Percentiles rank a stretch among this genome's conserved stretches.
Evolutionary conservation across 2,329 filamentous ascomycete genomes (phyloP).

Genomic region (Penicillium sp.): DNA sequence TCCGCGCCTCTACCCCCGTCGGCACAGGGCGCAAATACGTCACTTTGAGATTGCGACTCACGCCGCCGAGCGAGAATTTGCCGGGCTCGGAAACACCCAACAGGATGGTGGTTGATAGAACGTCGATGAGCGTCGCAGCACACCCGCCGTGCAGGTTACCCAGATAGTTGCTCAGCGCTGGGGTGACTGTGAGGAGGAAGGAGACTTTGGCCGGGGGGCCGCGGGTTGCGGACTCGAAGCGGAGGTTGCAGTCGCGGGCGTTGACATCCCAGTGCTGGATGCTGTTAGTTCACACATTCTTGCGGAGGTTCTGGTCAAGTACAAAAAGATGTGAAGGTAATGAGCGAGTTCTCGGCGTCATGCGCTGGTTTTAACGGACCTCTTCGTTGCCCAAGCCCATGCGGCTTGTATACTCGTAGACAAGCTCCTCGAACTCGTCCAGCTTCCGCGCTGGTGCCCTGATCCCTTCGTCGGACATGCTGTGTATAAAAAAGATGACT

Average conservation of each 20-base stretch:
- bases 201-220: slow-evolving; percentile 37
- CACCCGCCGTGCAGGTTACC: slow-evolving; percentile 91
- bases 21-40: slow-evolving; percentile 67
- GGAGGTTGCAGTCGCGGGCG: slow-evolving; percentile 31
- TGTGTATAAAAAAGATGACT: neutral
- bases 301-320: neutral
- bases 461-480: slow-evolving; percentile 22
- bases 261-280: slow-evolving; percentile 36
- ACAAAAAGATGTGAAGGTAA: neutral
- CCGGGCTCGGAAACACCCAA: slow-evolving; percentile 59
- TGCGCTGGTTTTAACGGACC: slow-evolving; percentile 13
- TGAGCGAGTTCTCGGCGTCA: neutral
- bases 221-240: slow-evolving; percentile 40
- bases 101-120: slow-evolving; percentile 62
- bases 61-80: slow-evolving; percentile 64
- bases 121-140: slow-evolving; percentile 67
- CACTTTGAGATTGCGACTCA: slow-evolving; percentile 65
- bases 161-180: slow-evolving; percentile 85
- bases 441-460: slow-evolving; percentile 26
- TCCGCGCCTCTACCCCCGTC: slow-evolving; percentile 51
- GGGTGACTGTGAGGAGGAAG: slow-evolving; percentile 64
- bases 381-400: slow-evolving; percentile 23
- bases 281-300: slow-evolving; percentile 3
- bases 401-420: slow-evolving; percentile 29
- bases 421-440: slow-evolving; percentile 34